Conservation (phyloP, 768 basidiomycete genomes). For the Tylopilus vinaceipallidus region DNA sequence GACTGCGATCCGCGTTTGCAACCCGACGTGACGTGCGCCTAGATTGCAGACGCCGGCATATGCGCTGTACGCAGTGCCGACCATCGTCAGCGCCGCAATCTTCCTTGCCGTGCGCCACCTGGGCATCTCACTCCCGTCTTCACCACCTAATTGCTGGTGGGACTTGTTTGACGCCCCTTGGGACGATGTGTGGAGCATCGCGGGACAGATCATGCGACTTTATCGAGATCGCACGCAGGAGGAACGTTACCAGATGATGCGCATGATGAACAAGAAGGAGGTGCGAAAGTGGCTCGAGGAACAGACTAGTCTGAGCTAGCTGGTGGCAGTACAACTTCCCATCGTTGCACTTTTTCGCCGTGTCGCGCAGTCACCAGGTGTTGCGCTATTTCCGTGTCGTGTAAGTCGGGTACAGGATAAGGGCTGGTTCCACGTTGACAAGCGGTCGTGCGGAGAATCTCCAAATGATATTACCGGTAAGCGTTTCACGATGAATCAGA, state of each 20-base stretch:
- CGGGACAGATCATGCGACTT: conserved; percentile 81
- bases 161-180: conserved; percentile 88
- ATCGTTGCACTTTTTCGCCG: not conserved
- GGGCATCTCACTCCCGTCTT: conserved; percentile 70
- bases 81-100: conserved; percentile 88
- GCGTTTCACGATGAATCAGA: too few relatives aligned
- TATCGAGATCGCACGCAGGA: conserved; percentile 54
- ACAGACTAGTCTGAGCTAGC: conserved; percentile 17
- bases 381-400: not conserved
- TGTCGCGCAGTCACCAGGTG: not conserved
- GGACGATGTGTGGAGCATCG: conserved; percentile 86
- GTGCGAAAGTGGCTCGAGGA: conserved; percentile 83
- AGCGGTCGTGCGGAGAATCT: not conserved
- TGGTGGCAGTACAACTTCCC: not conserved
- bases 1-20: too few relatives aligned
- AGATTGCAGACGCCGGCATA: conserved; percentile 91
- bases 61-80: conserved; percentile 83
- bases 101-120: conserved; percentile 73
- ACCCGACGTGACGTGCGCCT: not conserved
- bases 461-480: too few relatives aligned
- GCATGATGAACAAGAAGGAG: conserved; percentile 71
- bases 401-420: not conserved
- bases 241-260: conserved; percentile 48
- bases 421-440: too few relatives aligned
- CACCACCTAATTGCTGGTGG: conserved; percentile 83